phyloP scores from a whole-genome alignment of 495 filamentous ascomycete genomes.

The Staphylotrichum longicolle region DNA sequence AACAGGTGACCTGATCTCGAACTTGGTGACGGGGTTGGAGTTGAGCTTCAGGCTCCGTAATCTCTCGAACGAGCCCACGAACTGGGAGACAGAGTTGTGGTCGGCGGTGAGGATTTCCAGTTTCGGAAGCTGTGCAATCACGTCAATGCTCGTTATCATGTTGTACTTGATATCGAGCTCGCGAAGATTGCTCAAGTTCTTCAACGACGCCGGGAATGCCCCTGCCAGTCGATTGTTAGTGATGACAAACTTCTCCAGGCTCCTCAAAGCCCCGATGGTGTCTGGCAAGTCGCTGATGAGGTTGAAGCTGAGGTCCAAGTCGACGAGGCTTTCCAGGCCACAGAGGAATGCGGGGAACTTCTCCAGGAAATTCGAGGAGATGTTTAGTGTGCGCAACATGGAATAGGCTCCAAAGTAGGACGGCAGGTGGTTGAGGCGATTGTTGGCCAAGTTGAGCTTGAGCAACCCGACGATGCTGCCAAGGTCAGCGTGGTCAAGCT shows the following conservation, averaged over 20 bases:
- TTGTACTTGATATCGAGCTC: slow-evolving; percentile 96
- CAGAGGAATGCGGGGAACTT: slow-evolving; percentile 83
- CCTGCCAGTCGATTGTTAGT: slow-evolving; percentile 89
- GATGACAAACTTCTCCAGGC: slow-evolving; percentile 85
- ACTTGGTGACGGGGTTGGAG: slow-evolving; percentile 89
- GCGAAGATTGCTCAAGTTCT: slow-evolving; percentile 69
- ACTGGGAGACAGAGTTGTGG: slow-evolving; percentile 87
- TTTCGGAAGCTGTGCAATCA: slow-evolving; percentile 75
- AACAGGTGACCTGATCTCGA: slow-evolving; percentile 72
- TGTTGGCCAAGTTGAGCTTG: slow-evolving; percentile 91
- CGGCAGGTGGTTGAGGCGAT: slow-evolving; percentile 74
- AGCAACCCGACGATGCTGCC: slow-evolving; percentile 62
- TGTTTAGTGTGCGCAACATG: slow-evolving; percentile 73
- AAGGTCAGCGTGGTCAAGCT: slow-evolving; percentile 79
- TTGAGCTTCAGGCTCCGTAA: slow-evolving; percentile 82
- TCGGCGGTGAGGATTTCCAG: slow-evolving; percentile 83
- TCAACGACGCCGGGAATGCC: slow-evolving; percentile 66
- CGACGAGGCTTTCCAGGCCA: slow-evolving; percentile 75
- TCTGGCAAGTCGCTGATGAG: slow-evolving; percentile 70
- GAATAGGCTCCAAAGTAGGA: slow-evolving; percentile 75
- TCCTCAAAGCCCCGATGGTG: slow-evolving; percentile 71
- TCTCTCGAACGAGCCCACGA: slow-evolving; percentile 79
- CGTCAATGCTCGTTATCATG: slow-evolving; percentile 77
- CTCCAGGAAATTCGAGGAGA: slow-evolving; percentile 88
- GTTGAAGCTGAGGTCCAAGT: slow-evolving; percentile 98